These are phyloP conservation scores for Tubosaeta sp. DNA, from an alignment of 768 basidiomycete genomes.

Conservation along the genomic window DNA sequence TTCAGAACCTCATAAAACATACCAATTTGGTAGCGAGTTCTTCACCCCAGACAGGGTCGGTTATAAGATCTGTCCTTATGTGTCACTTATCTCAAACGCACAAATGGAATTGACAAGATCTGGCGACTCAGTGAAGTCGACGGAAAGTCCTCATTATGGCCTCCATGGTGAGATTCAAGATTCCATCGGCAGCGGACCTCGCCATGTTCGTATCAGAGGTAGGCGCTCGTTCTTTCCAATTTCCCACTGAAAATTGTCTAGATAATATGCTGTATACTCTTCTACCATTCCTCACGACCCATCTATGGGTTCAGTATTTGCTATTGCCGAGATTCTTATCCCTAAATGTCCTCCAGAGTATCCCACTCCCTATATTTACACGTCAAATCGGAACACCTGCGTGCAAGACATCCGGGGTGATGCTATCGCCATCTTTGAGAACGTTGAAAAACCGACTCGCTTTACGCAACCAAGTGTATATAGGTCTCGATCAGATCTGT, in stretches of 20 bases:
- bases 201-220: constrained; percentile 43
- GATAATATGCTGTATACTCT: too few relatives aligned
- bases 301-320: constrained; percentile 38
- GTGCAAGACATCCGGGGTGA: constrained; percentile 52
- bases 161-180: constrained; percentile 61
- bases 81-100: not conserved
- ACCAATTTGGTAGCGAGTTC: constrained; percentile 52
- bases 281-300: constrained; percentile 44
- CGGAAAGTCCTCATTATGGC: constrained; percentile 37
- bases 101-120: constrained; percentile 62
- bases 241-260: not conserved
- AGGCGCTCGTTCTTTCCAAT: not conserved
- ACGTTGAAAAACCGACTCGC: constrained; percentile 35
- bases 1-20: constrained; percentile 66
- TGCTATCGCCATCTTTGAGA: constrained; percentile 59
- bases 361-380: constrained; percentile 55
- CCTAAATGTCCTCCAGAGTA: constrained; percentile 44
- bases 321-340: constrained; percentile 62
- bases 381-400: constrained; percentile 62
- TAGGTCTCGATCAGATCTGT: constrained; percentile 58
- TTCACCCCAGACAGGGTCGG: constrained; percentile 64
- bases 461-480: constrained; percentile 55
- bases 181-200: constrained; percentile 61
- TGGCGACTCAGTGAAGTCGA: constrained; percentile 53
- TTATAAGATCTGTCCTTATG: not conserved